Conservation (phyloP, 1,139 yeast species). For the Suhomyces bribrorum region DNA sequence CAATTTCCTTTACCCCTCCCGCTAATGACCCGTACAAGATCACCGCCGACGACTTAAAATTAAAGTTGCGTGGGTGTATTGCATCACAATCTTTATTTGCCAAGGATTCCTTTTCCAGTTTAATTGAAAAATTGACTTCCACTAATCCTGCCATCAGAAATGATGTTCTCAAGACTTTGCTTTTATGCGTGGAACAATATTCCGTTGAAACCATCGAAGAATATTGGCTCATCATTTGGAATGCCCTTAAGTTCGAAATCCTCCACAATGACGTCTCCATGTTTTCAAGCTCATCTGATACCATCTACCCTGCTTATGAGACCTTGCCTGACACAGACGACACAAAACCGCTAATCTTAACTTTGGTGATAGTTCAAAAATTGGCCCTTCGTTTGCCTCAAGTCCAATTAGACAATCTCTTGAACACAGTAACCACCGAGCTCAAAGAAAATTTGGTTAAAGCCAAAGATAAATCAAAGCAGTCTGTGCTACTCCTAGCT, state of each 20-base stretch:
- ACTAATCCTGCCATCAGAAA: slow-evolving; percentile 75
- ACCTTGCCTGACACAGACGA: slow-evolving; percentile 41
- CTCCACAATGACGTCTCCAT: slow-evolving; percentile 63
- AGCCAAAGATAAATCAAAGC: slow-evolving; percentile 57
- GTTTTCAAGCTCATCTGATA: slow-evolving; percentile 28
- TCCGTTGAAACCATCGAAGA: slow-evolving; percentile 46
- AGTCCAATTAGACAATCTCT: slow-evolving; percentile 31
- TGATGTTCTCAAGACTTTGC: slow-evolving; percentile 70
- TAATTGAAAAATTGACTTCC: slow-evolving; percentile 82
- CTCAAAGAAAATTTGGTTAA: slow-evolving; percentile 54
- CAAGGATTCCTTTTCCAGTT: slow-evolving; percentile 70
- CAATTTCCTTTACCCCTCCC: slow-evolving; percentile 93
- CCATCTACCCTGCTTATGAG: slow-evolving; percentile 34
- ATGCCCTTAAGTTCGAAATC: slow-evolving; percentile 83
- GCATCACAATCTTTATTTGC: slow-evolving; percentile 68
- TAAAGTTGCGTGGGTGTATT: slow-evolving; percentile 57
- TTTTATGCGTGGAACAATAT: slow-evolving; percentile 56
- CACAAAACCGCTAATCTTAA: slow-evolving; percentile 42
- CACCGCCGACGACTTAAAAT: slow-evolving; percentile 69
- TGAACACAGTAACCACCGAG: slow-evolving; percentile 53
- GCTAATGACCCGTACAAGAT: slow-evolving; percentile 87
- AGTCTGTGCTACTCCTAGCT: slow-evolving; percentile 60
- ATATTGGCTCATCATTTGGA: slow-evolving; percentile 80
- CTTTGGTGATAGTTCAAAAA: slow-evolving; percentile 50
- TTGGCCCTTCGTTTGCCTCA: slow-evolving; percentile 39